These are phyloP conservation scores for Microbotryomycetes sp. DNA, from an alignment of 1,284 basidiomycete genomes.

Conservation along the genomic window DNA sequence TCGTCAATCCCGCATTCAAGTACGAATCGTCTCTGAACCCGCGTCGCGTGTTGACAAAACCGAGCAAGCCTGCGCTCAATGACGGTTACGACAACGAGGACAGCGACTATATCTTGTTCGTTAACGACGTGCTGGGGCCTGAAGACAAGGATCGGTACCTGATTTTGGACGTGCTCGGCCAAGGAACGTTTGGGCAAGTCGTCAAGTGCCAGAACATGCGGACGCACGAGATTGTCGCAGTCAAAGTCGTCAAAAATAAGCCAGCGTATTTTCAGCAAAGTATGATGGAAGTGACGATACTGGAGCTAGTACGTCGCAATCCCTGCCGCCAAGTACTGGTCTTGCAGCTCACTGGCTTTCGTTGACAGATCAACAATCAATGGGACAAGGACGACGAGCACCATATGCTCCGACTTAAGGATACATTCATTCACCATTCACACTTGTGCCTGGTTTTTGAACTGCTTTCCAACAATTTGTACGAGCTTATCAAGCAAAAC, in stretches of 20 bases:
- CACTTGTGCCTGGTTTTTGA: conserved; percentile 98
- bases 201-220: conserved; percentile 99
- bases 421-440: conserved; percentile 93
- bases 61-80: conserved; percentile 85
- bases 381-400: conserved; percentile 91
- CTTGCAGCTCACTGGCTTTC: neutral
- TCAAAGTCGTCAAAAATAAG: conserved; percentile 99
- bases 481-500: conserved; percentile 99
- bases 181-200: conserved; percentile 98
- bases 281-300: conserved; percentile 99
- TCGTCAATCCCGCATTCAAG: conserved; percentile 84
- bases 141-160: conserved; percentile 85
- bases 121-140: conserved; percentile 87
- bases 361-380: conserved; percentile 71
- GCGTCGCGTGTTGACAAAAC: conserved; percentile 86
- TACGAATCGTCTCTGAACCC: conserved; percentile 91
- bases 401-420: conserved; percentile 88
- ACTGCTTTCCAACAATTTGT: conserved; percentile 91
- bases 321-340: neutral
- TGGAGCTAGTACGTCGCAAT: conserved; percentile 67
- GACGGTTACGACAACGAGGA: conserved; percentile 96
- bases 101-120: conserved; percentile 94
- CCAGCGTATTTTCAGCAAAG: conserved; percentile 98
- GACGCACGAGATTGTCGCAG: conserved; percentile 95
- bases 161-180: conserved; percentile 94